Evolutionary conservation across 306 rosid genomes (phyloP), one percentile per base, ranked within the genome.

Genomic region (Vachellia collinsii): DNA sequence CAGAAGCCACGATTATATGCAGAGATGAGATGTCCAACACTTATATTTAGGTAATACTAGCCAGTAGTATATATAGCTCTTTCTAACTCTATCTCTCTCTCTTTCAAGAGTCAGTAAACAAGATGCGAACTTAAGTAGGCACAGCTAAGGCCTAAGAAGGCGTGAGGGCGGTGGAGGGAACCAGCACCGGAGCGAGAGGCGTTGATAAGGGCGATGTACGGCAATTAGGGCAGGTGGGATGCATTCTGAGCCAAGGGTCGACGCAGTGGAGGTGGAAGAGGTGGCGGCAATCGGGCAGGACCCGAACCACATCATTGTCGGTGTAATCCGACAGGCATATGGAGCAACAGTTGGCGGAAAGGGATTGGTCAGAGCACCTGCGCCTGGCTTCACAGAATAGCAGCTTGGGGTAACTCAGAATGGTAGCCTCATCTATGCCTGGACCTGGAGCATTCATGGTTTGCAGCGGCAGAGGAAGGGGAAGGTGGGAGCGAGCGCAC

Each of bases 181-280:
- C 89, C 34, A 29, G 34, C 77, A 89, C 89, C 81, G 87, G 90
- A 7, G 93, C 91, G 53, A 86, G 80, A 66, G 93, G 97, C 7
- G 93, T 89, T 0, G 92, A 86, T 14, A 88, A 56, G 8, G 96
- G 95, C 29, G 95, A 89, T 1, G 91, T 87, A 78, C 91, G 85
- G 77, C 93, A 91, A 19, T 89, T 79, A 0, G 93, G 97, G 72
- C 92, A 91, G 0, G 92, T 85, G 3, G 96, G 96, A 54, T 89
- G 83, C 79, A 88, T 75, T 67, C 91, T 78, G 54, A 91, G 54
- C 97, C 97, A 89, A 0, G 92, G 91, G 75, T 91, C 97, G 9
- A 89, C 65, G 59, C 93, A 89, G 22, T 64, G 84, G 63, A 79
- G 50, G 46, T 91, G 97, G 70, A 91, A 91, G 56, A 83, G 65